Evolutionary conservation across 768 basidiomycete species (phyloP), one percentile per base, ranked within the genome.

Genomic region (Hysterangium stoloniferum): DNA sequence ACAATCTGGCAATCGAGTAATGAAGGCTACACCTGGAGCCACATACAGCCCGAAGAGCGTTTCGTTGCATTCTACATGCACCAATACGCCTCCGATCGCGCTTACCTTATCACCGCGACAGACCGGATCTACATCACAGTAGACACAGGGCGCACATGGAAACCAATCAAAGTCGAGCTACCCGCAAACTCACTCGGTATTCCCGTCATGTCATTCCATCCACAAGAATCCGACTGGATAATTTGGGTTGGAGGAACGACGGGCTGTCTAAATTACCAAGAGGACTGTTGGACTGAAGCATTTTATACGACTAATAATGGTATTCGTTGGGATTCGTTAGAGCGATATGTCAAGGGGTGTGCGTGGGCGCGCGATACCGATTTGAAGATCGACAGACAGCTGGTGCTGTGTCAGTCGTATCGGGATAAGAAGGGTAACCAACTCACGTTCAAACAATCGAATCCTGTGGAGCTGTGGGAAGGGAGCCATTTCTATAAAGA

Each of bases 381-480:
- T 51, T 72, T 98, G 43, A 74, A 78, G 53, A 76, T 93, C 46
- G 95, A 98, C 62, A 79, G 82, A 48, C 78, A 77, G 53, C 85
- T 92, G 70, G 96, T 99, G 56, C 63, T 98, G 19, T 99, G 96
- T 73, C 95, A 98, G 71, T 82, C 79, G 2, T 96, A 85, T 66
- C 65, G 69, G 58, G 75, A 82, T 61, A 97, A 98, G 73, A 70
- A 76, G 56, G 95, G 93, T 2, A 74, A 73, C 22, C 96, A 98
- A 68, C 70, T 68, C 32, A 62, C 64, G 29, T 84, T 86, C 58
- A 57, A 56, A 6, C 63, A 66, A 35, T 63, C 65, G 0, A 89
- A 88, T 60, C 80, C 86, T 13, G 60, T 97, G 47, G 77, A 94
- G 63, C 72, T 98, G 37, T 75, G 94, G 22, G 77, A 79, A 11